These are phyloP conservation scores for Linnemannia exigua DNA, from an alignment of 192 early-diverging fungal species.

Conservation along the genomic window DNA sequence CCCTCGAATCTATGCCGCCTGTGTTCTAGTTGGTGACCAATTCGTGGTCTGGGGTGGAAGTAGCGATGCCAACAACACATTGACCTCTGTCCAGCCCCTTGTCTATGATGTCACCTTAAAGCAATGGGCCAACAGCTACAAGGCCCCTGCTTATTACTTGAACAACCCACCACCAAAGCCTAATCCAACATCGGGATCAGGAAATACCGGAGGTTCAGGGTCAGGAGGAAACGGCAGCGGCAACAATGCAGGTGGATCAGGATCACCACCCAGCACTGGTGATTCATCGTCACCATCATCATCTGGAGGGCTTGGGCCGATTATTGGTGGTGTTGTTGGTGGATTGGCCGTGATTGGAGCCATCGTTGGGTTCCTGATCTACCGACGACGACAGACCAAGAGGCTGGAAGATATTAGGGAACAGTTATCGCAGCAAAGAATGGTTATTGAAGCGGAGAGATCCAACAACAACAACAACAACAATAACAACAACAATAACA, in stretches of 20 bases:
- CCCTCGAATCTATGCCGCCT: constrained; percentile 19
- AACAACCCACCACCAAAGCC: constrained; percentile 7
- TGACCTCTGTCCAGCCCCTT: constrained; percentile 9
- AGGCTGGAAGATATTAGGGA: constrained; percentile 2
- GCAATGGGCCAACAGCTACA: constrained; percentile 16
- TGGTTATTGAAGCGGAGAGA: constrained; percentile 15
- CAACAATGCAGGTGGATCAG: neutral
- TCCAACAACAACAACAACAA: neutral
- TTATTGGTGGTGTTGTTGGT: constrained; percentile 10
- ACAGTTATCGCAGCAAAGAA: constrained; percentile 12
- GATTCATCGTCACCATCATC: neutral
- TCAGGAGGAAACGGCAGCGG: neutral
- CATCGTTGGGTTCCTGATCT: constrained; percentile 14
- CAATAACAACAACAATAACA: neutral
- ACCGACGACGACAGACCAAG: constrained; percentile 21
- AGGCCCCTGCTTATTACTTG: constrained; percentile 11
- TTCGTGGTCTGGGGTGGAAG: constrained; percentile 26
- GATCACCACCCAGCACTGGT: neutral
- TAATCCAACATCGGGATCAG: neutral
- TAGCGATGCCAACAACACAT: constrained; percentile 6
- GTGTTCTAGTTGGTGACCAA: constrained; percentile 10
- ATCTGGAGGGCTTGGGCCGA: neutral
- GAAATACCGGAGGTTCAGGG: neutral
- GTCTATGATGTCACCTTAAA: constrained; percentile 19
- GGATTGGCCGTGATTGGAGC: constrained; percentile 13